Evolutionary conservation across 768 basidiomycete genomes (phyloP), one percentile per base, ranked within the genome.

Genomic region (Kwoniella pini): DNA sequence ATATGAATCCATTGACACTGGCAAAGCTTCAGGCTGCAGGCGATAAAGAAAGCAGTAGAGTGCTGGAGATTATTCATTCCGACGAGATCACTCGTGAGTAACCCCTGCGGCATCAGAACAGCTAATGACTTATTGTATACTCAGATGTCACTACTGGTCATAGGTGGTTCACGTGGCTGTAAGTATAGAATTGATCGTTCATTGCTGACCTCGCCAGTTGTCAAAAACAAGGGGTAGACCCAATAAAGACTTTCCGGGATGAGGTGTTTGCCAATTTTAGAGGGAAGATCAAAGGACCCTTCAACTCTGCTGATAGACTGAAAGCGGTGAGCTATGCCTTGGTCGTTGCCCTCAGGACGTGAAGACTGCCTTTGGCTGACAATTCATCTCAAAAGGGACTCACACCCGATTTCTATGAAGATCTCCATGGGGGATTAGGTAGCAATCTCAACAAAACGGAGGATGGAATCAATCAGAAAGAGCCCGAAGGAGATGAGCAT

Each of bases 1-100:
- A 91, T 77, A 87, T 90, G 54, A 91, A 92, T 71, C 90, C 89
- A 0, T 82, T 81, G 21, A 90, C 88, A 5, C 90, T 92, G 54
- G 86, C 84, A 63, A 84, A 85, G 54, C 88, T 90, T 69, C 80
- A 84, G 4, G 81, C 83, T 36, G 86, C 86, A 12, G 78, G 86
- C 19, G 88, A 90, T 71, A 60, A 59, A 33, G 87, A 87, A 55
- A 88, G 84, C 42, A 87, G 89, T 42, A 77, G 81, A 15, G 84
- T 84, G 27, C 82, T 91, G 77, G 85, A 89, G 68, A 82, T 88
- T 49, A 87, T 91, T 52, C 90, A 91, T 65, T 83, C 84, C 0
- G 90, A 91, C 76, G 89, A 91, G 73, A 88, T 88, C 50, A 80
- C 79, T n/a, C 76, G 69, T 69, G 36, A 27, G 67, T 68, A 2